These are phyloP conservation scores for Scalesia atractyloides DNA, from an alignment of 129 eudicot species.

Conservation along the genomic window DNA sequence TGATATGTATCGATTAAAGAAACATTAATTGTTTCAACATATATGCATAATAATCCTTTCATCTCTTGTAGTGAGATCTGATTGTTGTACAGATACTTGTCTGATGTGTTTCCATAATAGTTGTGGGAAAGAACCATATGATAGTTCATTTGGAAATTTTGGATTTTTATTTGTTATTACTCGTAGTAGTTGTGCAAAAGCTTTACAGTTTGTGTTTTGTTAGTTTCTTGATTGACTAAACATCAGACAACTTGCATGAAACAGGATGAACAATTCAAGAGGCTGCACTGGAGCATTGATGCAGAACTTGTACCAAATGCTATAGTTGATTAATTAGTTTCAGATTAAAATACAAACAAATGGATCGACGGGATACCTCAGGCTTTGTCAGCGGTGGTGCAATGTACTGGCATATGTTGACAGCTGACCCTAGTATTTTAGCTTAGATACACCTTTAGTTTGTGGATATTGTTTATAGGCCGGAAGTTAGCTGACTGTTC, in stretches of 20 bases:
- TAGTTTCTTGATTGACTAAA: constrained; percentile 14
- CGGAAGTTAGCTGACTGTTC: constrained; percentile 65
- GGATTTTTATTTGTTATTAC: not conserved
- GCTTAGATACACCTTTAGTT: constrained; percentile 43
- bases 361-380: constrained; percentile 98
- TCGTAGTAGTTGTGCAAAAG: not conserved
- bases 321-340: constrained; percentile 30
- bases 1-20: too few species aligned
- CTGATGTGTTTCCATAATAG: not conserved
- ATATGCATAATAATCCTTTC: not conserved
- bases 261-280: constrained; percentile 56
- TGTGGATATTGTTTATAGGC: constrained; percentile 46
- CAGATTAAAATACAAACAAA: constrained; percentile 37
- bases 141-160: not conserved
- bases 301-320: constrained; percentile 20
- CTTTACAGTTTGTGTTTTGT: not conserved
- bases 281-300: constrained; percentile 30
- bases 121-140: not conserved
- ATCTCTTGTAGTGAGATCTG: not conserved
- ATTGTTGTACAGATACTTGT: not conserved
- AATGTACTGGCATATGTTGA: constrained; percentile 38
- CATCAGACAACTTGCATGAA: constrained; percentile 32
- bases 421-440: constrained; percentile 61
- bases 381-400: constrained; percentile 97
- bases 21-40: not conserved